Evolutionary conservation across 352 stramenopile genomes (phyloP).

Genomic region (Phytophthora syringae): DNA sequence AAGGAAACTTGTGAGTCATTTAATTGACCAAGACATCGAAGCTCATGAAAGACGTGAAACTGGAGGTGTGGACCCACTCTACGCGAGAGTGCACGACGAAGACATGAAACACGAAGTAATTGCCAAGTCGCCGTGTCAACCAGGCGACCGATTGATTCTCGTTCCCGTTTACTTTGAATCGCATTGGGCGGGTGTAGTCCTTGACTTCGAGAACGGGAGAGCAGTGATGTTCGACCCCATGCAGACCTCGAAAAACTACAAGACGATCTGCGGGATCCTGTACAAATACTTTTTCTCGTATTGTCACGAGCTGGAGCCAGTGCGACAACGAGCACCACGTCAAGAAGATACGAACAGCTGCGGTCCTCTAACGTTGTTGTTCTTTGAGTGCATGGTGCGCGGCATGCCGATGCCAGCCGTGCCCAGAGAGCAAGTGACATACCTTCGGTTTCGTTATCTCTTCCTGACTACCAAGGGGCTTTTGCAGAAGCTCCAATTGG

Average conservation of each 20-base stretch:
- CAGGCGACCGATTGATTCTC: not conserved
- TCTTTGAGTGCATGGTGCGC: too few relatives aligned
- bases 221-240: not conserved
- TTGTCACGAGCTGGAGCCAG: not conserved
- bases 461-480: not conserved
- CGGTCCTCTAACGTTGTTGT: slow-evolving; percentile 7
- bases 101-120: not conserved
- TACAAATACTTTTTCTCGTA: not conserved
- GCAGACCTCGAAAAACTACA: not conserved
- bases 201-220: not conserved
- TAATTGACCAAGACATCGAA: not conserved
- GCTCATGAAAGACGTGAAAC: not conserved
- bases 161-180: not conserved
- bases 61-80: not conserved
- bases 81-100: not conserved
- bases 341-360: not conserved
- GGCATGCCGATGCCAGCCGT: not conserved
- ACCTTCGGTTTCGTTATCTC: not conserved
- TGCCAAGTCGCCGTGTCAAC: not conserved
- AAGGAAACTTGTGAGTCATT: not conserved
- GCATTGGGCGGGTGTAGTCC: not conserved
- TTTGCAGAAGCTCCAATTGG: not conserved
- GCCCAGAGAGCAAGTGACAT: not conserved
- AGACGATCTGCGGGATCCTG: not conserved
- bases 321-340: not conserved